Evolutionary conservation across 345 rosid species (phyloP), one percentile per base, ranked within the genome.

Genomic region (Cardamine chenopodiifolia): DNA sequence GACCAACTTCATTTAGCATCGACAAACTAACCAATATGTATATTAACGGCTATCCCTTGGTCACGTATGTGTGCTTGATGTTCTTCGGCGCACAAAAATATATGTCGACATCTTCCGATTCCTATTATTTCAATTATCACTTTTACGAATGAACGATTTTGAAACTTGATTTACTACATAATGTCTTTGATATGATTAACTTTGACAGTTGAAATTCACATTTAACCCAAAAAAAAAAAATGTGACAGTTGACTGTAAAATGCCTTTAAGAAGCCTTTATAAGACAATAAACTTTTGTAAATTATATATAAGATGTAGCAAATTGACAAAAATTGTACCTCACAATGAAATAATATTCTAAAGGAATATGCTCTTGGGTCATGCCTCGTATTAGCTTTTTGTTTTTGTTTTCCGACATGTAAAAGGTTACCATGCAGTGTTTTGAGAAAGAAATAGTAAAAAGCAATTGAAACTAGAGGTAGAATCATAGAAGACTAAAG

Each of bases 321-420:
- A 29, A 40, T 39, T n/a, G 40, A 5, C 17, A 22, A 35, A 34
- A 31, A 34, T 20, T 62, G 71, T 29, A 42, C 40, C 45, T 42
- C 34, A 53, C 22, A 17, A 44, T 55, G 39, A 60, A 68, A 75
- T 60, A 68, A 75, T 67, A 67, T 68, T 67, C 79, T 40, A 8
- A 59, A 39, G 62, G 79, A 74, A 75, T 75, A 75, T 75, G 73
- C 79, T 75, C 47, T n/a, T 2, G 37, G 68, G 54, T 58, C 62
- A 29, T 75, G 79, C 56, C 15, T 59, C 22, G 14, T 59, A 26
- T 37, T 50, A 52, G 11, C 22, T 45, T 22, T 42, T 4, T 31
- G 0, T 48, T 14, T 20, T 53, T 55, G 4, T 11, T 39, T 74
- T 56, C 20, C 28, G 60, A 66, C 20, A 67, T 74, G 54, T 57